Conservation (phyloP, 2,329 filamentous ascomycete genomes). For the Aspergillus viridinutans region DNA sequence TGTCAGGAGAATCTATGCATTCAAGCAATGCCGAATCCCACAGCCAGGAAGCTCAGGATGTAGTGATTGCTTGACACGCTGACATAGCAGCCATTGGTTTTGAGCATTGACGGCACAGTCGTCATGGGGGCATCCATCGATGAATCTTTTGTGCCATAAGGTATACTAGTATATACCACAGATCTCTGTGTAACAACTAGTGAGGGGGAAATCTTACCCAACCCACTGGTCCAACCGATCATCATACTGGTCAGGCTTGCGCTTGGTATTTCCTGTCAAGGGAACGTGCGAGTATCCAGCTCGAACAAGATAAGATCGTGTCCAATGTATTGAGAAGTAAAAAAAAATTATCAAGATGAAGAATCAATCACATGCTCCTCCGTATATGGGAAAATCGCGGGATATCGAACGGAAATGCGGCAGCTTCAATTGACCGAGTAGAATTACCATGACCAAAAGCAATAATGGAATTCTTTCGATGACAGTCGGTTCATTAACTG, state of each 20-base stretch:
- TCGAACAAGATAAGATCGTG: not conserved
- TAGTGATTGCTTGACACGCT: not conserved
- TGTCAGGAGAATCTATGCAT: not conserved
- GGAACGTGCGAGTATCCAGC: not conserved
- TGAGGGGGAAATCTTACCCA: slow-evolving; percentile 24
- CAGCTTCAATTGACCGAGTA: not conserved
- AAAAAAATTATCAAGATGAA: not conserved
- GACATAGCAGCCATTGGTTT: not conserved
- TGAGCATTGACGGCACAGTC: not conserved
- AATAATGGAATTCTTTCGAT: not conserved
- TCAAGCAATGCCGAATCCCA: not conserved
- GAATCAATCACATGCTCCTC: not conserved
- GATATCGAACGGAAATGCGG: not conserved
- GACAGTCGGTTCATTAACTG: not conserved
- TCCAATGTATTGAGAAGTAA: slow-evolving; percentile 1
- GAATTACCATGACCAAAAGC: not conserved
- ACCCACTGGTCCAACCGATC: slow-evolving; percentile 31
- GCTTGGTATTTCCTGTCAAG: not conserved
- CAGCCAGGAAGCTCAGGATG: not conserved
- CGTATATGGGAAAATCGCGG: not conserved
- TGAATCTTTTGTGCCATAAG: not conserved
- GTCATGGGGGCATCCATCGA: not conserved
- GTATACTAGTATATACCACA: not conserved
- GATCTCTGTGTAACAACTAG: not conserved
- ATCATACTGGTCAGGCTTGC: slow-evolving; percentile 14